A percentile compares a stretch with the other conserved stretches of the same genome.
phyloP scores from a whole-genome alignment of 768 basidiomycete species.

The Leccinellum albellum region DNA sequence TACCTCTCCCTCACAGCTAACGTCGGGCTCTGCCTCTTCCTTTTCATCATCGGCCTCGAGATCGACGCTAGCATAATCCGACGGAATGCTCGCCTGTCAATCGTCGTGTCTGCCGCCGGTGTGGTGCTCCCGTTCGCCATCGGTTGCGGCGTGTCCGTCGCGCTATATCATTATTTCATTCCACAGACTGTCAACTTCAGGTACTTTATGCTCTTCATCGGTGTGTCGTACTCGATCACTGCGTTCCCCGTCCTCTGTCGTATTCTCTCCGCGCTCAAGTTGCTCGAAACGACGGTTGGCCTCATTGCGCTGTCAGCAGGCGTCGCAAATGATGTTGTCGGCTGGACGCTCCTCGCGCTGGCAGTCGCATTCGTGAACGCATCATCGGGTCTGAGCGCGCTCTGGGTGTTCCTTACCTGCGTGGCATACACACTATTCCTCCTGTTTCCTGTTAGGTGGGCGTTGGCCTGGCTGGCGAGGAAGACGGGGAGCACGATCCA shows the following conservation, averaged over 20 bases:
- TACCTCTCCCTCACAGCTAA: slow-evolving; percentile 86
- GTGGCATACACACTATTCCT: slow-evolving; percentile 79
- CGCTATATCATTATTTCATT: slow-evolving; percentile 74
- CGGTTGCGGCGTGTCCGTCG: slow-evolving; percentile 71
- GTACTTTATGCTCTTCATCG: slow-evolving; percentile 92
- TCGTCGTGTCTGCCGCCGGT: slow-evolving; percentile 71
- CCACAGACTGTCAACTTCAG: slow-evolving; percentile 59
- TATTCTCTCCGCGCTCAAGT: slow-evolving; percentile 83
- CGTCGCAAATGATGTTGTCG: slow-evolving; percentile 85
- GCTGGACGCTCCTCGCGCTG: slow-evolving; percentile 86
- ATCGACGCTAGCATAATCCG: slow-evolving; percentile 80
- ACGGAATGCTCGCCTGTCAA: slow-evolving; percentile 65
- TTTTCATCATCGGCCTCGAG: slow-evolving; percentile 92
- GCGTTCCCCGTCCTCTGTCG: slow-evolving; percentile 44
- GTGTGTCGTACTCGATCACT: slow-evolving; percentile 86
- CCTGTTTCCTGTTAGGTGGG: slow-evolving; percentile 60
- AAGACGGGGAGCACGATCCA: slow-evolving; percentile 77
- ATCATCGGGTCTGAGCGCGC: slow-evolving; percentile 72
- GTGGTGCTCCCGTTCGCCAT: slow-evolving; percentile 82
- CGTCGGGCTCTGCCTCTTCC: slow-evolving; percentile 83
- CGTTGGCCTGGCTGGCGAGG: slow-evolving; percentile 67
- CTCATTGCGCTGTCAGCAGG: slow-evolving; percentile 91
- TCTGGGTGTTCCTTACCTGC: slow-evolving; percentile 80
- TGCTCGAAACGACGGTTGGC: slow-evolving; percentile 90
- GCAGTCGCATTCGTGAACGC: slow-evolving; percentile 92